Evolutionary conservation across 805 yeast species (phyloP), one percentile per base, ranked within the genome.

Genomic region (Kazachstania martiniae): DNA sequence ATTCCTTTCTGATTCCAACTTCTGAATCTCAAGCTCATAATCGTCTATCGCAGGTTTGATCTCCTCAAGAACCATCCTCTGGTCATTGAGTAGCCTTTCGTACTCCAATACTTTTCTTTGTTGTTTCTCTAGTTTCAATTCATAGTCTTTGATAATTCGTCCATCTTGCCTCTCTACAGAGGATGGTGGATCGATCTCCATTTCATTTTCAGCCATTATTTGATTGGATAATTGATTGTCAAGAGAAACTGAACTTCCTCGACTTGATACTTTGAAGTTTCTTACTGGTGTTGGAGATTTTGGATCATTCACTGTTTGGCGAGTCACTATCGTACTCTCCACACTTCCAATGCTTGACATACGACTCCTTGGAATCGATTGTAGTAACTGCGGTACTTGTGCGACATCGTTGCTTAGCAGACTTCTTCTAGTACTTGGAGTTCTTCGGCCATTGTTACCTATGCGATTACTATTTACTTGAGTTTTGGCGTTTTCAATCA

Each of bases 241-340:
- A 5, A 31, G 22, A 3, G 32, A 28, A 18, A 65, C 2, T 73
- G 65, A 8, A 23, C 7, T 23, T 23, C 25, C 13, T 50, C 44
- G 40, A 66, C 69, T 41, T 72, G 49, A 17, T 72, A 77, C 31
- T 56, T 53, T 27, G 74, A 53, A 29, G 72, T 62, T n/a, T 5
- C 41, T 33, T 3, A 38, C 23, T 10, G 50, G 42, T 9, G 44
- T 47, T 19, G 46, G 47, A 3, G 52, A 38, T 21, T 42, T 32
- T 2, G 29, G 23, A 33, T 34, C 15, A 41, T 15, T 26, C 17
- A 12, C 17, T 32, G 34, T 28, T n/a, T 39, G 36, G 32, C 44
- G 40, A 9, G 39, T 37, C 1, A 44, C 34, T 3, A 37, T 28
- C 17, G 35, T 39, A 12, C 30, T 37, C 12, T 32, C 41, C 4